Base-by-base conservation (phyloP, 2,329 filamentous ascomycete species). In the Cryoendolithus antarcticus region DNA sequence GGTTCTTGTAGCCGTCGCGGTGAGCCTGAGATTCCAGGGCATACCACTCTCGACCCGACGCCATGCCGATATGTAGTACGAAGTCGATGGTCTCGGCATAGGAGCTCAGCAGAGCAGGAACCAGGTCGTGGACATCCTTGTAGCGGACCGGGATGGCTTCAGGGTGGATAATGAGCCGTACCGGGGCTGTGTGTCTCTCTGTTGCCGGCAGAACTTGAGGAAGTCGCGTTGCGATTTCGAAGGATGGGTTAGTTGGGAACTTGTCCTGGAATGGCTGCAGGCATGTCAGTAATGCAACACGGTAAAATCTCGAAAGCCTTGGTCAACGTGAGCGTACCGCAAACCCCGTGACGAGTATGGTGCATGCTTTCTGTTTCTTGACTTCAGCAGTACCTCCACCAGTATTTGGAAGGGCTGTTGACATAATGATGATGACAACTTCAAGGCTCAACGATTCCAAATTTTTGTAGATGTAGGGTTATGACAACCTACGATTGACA, bases 11-110 rank as follows among this genome's bases (percentile, higher is more conserved):
- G 3, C 80, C 80, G 49, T 83, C 77, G 30, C 82, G 72, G 53
- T 83, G 80, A 0, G 73, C 84, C 29, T 72, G 66, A 8, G 73
- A 70, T 63, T 93, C 86, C 6, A 89, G 65, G 8, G 74, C 72
- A 57, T 89, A 93, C 49, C 74, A 75, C 50, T 59, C 70, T 49
- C 63, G 74, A 52, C 58, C 81, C 55, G 57, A 65, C 0, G 84
- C 82, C 72, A 93, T 86, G 45, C 86, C 86, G 37, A 93, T 81
- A 59, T 93, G 85, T 3, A 93, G 59, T 13, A 77, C 69, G 24
- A 81, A 62, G 58, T 93, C 81, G 39, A 78, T 70, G 35, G 64
- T 57, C 46, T 49, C 58, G 42, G 56, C 55, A 44, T 59, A 59
- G 35, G 64, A 57, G 6, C 53, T 48, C 62, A 84, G 75, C 4